A percentile compares a stretch with the other conserved stretches of the same genome.
Evolutionary conservation across 371 early-diverging fungal genomes (phyloP).

Genomic region (Gilbertella persicaria): DNA sequence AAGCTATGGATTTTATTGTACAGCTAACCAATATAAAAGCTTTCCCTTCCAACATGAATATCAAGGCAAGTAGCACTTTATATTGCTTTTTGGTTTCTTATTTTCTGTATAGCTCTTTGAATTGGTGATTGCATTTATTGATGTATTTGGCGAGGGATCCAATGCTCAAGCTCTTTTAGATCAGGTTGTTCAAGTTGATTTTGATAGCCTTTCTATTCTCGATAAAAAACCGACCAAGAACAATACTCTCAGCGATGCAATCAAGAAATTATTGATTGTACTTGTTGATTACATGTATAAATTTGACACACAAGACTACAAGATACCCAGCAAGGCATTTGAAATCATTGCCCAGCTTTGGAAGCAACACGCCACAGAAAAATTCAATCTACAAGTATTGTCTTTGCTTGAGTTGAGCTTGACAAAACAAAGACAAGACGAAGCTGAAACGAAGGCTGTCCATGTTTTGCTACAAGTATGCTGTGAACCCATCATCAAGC

Average conservation of each 20-base stretch:
- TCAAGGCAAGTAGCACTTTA: neutral
- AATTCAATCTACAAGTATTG: conserved; percentile 23
- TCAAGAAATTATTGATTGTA: conserved; percentile 27
- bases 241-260: conserved; percentile 3
- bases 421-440: conserved; percentile 9
- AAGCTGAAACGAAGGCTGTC: conserved; percentile 13
- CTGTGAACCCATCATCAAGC: conserved; percentile 24
- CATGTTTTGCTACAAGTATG: conserved; percentile 27
- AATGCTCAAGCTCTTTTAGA: conserved; percentile 21
- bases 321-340: conserved; percentile 25
- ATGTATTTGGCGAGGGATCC: conserved; percentile 29
- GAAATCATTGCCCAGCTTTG: conserved; percentile 29
- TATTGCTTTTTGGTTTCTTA: neutral
- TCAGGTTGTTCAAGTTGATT: conserved; percentile 25
- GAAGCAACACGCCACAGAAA: conserved; percentile 13
- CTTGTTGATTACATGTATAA: conserved; percentile 27
- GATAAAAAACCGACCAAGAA: conserved; percentile 10
- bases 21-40: neutral
- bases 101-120: conserved; percentile 5
- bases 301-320: conserved; percentile 2
- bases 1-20: conserved; percentile 1
- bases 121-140: conserved; percentile 19
- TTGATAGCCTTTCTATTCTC: conserved; percentile 10
- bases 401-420: conserved; percentile 27
- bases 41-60: neutral